phyloP scores from a whole-genome alignment of 345 rosid genomes.

The Syzygium oleosum region DNA sequence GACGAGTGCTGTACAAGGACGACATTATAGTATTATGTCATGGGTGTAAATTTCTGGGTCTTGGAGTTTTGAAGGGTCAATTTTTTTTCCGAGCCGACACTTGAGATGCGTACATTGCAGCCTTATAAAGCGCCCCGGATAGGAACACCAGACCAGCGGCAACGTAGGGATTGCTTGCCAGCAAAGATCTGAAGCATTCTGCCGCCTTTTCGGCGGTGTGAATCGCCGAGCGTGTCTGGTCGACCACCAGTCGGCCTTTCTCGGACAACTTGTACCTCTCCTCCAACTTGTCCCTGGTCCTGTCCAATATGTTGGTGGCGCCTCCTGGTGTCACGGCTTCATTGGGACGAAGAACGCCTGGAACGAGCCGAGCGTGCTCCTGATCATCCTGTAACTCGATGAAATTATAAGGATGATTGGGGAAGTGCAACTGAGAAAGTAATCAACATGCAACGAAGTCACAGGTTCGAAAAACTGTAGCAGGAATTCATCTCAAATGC shows the following conservation, averaged over 20 bases:
- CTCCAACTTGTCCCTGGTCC: background rate
- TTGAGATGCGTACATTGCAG: background rate
- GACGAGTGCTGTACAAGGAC: background rate
- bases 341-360: background rate
- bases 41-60: background rate
- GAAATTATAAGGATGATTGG: background rate
- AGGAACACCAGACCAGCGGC: background rate
- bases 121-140: background rate
- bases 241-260: background rate
- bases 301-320: background rate
- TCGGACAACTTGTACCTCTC: background rate
- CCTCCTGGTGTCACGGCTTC: background rate
- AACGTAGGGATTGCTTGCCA: background rate
- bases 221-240: background rate
- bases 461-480: background rate
- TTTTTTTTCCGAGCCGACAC: background rate
- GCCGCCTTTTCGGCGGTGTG: background rate
- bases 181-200: background rate
- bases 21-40: background rate
- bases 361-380: background rate
- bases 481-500: background rate
- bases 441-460: background rate
- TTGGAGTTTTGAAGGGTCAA: background rate
- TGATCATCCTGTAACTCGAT: background rate
- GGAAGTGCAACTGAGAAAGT: background rate